phyloP scores from a whole-genome alignment of 2,329 filamentous ascomycete genomes.

The Sporothrix humicola region DNA sequence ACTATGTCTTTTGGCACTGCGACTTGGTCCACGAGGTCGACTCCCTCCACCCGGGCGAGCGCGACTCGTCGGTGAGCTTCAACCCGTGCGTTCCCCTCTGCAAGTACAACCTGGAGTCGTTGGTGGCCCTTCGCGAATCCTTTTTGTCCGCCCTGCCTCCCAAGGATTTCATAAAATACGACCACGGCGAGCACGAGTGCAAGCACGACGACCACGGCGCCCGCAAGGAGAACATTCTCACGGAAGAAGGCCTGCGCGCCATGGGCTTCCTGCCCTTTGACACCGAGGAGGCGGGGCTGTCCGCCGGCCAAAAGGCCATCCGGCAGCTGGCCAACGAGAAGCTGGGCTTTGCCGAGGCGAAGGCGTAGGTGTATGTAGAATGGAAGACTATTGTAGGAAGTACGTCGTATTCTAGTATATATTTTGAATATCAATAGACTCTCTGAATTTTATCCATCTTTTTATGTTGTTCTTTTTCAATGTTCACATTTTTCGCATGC shows the following conservation, averaged over 20 bases:
- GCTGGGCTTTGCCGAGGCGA: not conserved
- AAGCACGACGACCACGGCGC: conserved; percentile 10
- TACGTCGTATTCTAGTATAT: too few relatives aligned
- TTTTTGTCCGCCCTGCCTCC: not conserved
- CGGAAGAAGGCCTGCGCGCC: conserved; percentile 4
- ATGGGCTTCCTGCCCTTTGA: conserved; percentile 21
- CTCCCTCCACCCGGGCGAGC: conserved; percentile 2
- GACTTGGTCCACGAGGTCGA: conserved; percentile 44
- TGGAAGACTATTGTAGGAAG: too few relatives aligned
- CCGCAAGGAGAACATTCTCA: not conserved
- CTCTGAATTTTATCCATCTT: too few relatives aligned
- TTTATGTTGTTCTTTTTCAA: too few relatives aligned
- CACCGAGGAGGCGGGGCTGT: conserved; percentile 2
- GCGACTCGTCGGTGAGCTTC: conserved; percentile 10
- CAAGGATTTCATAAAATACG: conserved; percentile 2
- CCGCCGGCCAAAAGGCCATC: conserved; percentile 2
- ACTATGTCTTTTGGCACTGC: conserved; percentile 72
- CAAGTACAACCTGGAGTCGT: not conserved
- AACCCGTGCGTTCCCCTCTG: conserved; percentile 13
- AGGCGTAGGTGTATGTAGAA: not conserved
- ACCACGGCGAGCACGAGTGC: conserved; percentile 17
- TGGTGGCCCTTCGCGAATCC: not conserved
- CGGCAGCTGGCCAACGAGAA: conserved; percentile 24
- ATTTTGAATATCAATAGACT: too few relatives aligned
- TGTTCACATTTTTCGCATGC: too few relatives aligned